Base-by-base conservation (phyloP, 768 basidiomycete species). In the Serendipita sp. region DNA sequence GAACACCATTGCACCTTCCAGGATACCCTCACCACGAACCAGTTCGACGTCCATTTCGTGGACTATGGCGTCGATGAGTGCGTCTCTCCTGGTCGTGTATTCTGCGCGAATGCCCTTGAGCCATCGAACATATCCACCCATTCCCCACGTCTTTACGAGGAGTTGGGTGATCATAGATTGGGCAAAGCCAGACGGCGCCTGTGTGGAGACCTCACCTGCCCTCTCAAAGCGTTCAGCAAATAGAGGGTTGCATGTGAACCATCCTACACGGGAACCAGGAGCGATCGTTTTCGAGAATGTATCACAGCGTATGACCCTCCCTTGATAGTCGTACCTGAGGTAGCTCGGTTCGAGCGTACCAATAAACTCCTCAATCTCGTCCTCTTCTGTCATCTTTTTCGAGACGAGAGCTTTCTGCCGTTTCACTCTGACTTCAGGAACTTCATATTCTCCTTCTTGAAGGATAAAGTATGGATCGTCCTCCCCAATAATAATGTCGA, bases 381-480 rank as follows among this genome's bases (percentile, higher is more conserved):
- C 75, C 66, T 69, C 75, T 66, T 63, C 56, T 24, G 11, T 34
- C 37, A 8, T 60, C 10, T 60, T 60, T 30, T 10, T 34, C 34
- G 56, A 30, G 41, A 41, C 13, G 7, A 41, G 13, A 5, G 7
- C 48, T n/a, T 51, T 51, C 8, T n/a, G 37, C 35, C 0, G 65
- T 13, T 47, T 51, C 67, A 28, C 75, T 77, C 41, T 73, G 73
- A 60, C 37, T n/a, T 66, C 80, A 80, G 4, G 77, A 78, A 35
- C 30, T 4, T 77, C 70, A 71, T 86, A 89, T 1, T 73, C 67
- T 0, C 80, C 81, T 66, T 83, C 74, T 71, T 89, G 87, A 34
- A 89, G 76, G 75, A 88, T 86, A 73, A 81, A 84, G 73, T 90
- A 89, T 3, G 89, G 89, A 73, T 90, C 89, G 69, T 92, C 89